These are phyloP conservation scores for Sequoia sempervirens DNA, from an alignment of 75 land plant species.

Conservation along the genomic window DNA sequence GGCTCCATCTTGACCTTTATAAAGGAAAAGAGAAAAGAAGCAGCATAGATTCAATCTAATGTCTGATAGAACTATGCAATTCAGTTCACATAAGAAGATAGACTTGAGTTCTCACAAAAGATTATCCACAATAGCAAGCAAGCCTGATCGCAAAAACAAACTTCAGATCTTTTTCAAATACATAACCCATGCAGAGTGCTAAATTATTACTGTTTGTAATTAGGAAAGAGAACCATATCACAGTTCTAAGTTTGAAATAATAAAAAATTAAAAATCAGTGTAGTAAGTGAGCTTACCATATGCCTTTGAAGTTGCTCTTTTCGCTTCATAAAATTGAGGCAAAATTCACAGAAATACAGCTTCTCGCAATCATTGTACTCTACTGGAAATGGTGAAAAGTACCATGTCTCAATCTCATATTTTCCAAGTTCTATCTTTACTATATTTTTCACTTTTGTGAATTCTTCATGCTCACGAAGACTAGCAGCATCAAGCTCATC, in stretches of 20 bases:
- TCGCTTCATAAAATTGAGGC: constrained; percentile 94
- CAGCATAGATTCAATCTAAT: neutral
- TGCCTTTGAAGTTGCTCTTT: constrained; percentile 97
- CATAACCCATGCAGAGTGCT: neutral
- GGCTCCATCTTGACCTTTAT: neutral
- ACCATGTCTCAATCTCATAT: constrained; percentile 99
- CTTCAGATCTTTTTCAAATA: neutral
- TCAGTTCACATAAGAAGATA: neutral
- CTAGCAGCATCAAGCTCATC: constrained; percentile 98
- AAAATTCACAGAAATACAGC: constrained; percentile 93
- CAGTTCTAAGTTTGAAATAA: neutral
- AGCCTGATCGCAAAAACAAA: neutral
- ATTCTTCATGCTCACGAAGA: constrained; percentile 93
- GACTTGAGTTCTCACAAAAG: neutral
- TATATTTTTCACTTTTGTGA: constrained; percentile 97
- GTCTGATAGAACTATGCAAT: neutral
- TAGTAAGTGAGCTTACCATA: constrained; percentile 58
- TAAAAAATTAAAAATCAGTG: neutral
- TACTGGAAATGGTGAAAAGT: constrained; percentile 95
- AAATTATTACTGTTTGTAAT: neutral
- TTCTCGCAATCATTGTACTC: constrained; percentile 77
- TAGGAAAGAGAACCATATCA: neutral
- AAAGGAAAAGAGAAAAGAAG: neutral
- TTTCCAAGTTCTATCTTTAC: constrained; percentile 91
- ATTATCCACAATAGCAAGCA: neutral